phyloP scores from a whole-genome alignment of 495 filamentous ascomycete species.

The Talaromyces stipitatus region DNA sequence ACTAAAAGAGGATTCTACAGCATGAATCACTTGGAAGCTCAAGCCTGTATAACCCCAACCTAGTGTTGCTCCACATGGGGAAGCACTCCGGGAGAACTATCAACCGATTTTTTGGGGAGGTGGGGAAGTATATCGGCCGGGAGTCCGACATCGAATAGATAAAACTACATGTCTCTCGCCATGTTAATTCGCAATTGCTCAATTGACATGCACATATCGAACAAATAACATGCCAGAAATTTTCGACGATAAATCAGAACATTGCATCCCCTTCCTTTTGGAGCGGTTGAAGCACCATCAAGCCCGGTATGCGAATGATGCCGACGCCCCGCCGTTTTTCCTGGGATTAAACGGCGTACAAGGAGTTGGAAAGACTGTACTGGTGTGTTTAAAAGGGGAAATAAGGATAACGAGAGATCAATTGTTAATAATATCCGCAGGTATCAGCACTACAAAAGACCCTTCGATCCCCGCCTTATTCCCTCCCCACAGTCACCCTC shows the following conservation, averaged over 20 bases:
- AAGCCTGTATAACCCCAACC: no score
- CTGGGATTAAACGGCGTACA: conserved; percentile 62
- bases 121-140: neutral
- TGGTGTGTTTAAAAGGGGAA: no score
- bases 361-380: conserved; percentile 85
- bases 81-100: neutral
- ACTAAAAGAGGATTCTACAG: no score
- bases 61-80: neutral
- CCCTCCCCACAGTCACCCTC: conserved; percentile 64
- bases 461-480: conserved; percentile 59
- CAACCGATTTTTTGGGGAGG: neutral
- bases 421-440: conserved; percentile 18
- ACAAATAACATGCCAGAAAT: conserved; percentile 39
- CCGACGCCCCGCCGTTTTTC: conserved; percentile 48
- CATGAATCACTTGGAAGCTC: no score
- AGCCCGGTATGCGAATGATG: conserved; percentile 21
- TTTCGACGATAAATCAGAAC: conserved; percentile 78
- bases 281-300: conserved; percentile 50
- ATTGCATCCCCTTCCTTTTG: conserved; percentile 82
- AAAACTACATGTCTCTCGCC: no score
- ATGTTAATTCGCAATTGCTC: neutral
- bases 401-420: no score
- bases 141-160: neutral
- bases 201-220: neutral
- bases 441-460: conserved; percentile 58